Percentiles rank a stretch among this genome's conserved stretches.
Evolutionary conservation across 2,329 filamentous ascomycete genomes (phyloP).

Genomic region (Metarhizium rileyi): DNA sequence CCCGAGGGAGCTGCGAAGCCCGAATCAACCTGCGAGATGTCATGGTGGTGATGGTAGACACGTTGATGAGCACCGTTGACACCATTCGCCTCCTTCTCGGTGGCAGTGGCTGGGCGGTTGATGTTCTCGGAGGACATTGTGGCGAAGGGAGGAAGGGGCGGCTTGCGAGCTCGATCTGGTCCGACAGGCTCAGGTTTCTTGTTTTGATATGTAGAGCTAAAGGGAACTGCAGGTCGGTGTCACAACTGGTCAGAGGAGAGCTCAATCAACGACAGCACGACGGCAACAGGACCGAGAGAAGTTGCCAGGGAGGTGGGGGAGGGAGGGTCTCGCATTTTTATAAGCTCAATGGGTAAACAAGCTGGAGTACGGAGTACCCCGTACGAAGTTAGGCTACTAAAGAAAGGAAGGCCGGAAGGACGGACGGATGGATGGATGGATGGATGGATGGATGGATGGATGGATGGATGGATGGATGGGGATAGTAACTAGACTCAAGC

Average conservation of each 20-base stretch:
- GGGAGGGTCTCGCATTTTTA: not conserved
- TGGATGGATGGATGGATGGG: not conserved
- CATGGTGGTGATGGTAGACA: constrained; percentile 16
- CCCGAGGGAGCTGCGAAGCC: constrained; percentile 44
- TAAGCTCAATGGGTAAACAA: not conserved
- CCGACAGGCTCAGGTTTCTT: not conserved
- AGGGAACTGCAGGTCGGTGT: not conserved
- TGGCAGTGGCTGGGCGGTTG: not conserved
- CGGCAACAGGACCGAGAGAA: not conserved
- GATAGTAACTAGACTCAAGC: not conserved
- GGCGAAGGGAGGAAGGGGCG: not conserved
- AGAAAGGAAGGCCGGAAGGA: not conserved
- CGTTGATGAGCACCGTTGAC: constrained; percentile 4
- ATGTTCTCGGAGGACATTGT: constrained; percentile 9
- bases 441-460: not conserved
- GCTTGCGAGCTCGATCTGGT: not conserved
- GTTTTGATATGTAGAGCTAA: not conserved
- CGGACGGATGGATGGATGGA: too few species aligned
- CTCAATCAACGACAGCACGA: not conserved
- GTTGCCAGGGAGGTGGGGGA: not conserved
- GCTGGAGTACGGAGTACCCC: too few species aligned
- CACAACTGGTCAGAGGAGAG: not conserved
- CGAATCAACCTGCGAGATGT: constrained; percentile 15
- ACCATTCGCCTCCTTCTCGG: constrained; percentile 12
- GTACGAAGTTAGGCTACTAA: not conserved